Conservation (phyloP, 2,329 filamentous ascomycete genomes). For the Cryphonectria carpinicola region DNA sequence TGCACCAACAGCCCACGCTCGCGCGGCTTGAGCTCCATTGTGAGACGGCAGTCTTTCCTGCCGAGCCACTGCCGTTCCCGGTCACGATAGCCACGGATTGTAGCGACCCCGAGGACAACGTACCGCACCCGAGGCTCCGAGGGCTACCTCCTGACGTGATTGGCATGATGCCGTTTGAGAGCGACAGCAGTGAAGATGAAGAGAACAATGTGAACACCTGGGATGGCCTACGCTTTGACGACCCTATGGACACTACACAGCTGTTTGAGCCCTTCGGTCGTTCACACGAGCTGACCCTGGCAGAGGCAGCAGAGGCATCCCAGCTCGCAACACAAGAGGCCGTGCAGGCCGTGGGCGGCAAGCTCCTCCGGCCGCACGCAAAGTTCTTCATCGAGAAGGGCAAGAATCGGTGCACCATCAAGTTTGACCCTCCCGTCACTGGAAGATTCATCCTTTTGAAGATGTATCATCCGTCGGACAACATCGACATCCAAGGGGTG, state of each 20-base stretch:
- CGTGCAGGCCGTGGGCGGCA: conserved; percentile 59
- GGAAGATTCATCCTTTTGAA: conserved; percentile 86
- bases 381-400: conserved; percentile 82
- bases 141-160: conserved; percentile 56
- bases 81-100: conserved; percentile 51
- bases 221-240: conserved; percentile 37
- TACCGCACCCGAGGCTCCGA: conserved; percentile 32
- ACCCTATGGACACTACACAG: conserved; percentile 32
- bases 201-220: conserved; percentile 35
- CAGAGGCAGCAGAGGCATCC: conserved; percentile 50
- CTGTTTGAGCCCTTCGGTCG: conserved; percentile 32
- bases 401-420: conserved; percentile 84
- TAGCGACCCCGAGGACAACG: conserved; percentile 61
- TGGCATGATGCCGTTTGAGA: conserved; percentile 59
- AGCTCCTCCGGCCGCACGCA: conserved; percentile 73
- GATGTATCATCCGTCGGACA: conserved; percentile 66
- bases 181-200: conserved; percentile 46
- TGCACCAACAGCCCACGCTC: conserved; percentile 43
- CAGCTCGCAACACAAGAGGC: conserved; percentile 61
- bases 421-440: conserved; percentile 80
- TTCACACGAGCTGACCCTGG: conserved; percentile 38
- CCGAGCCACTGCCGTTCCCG: conserved; percentile 22
- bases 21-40: conserved; percentile 47
- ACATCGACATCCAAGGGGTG: conserved; percentile 86
- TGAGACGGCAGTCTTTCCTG: conserved; percentile 27